Evolutionary conservation across 2,329 filamentous ascomycete genomes (phyloP).

Genomic region (Lasiodiplodia hormozganensis): DNA sequence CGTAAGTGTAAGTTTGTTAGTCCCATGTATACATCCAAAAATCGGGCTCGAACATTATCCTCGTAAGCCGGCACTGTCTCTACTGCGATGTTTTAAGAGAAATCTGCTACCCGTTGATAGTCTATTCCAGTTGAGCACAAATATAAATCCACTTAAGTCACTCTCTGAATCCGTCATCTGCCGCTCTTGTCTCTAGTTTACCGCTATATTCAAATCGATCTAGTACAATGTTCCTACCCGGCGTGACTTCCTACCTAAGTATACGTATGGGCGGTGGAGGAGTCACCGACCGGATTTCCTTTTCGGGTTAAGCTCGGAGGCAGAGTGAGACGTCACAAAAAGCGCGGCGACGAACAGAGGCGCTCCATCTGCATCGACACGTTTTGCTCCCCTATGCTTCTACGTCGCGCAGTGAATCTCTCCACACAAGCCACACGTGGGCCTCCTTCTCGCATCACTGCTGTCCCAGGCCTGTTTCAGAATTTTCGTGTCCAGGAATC

Average conservation of each 20-base stretch:
- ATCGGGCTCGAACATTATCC: not conserved
- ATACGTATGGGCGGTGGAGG: not conserved
- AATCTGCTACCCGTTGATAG: too few species aligned
- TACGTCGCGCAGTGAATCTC: constrained; percentile 6
- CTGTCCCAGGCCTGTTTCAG: not conserved
- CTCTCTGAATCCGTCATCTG: too few species aligned
- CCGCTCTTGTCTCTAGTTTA: too few species aligned
- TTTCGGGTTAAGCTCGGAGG: constrained; percentile 22
- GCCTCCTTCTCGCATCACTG: not conserved
- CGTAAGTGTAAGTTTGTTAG: too few species aligned
- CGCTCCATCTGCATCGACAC: not conserved
- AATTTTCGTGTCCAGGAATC: not conserved
- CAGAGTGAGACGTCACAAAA: constrained; percentile 16
- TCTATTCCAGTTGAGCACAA: too few species aligned
- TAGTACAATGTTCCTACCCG: not conserved
- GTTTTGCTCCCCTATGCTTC: constrained; percentile 15
- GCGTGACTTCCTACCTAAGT: not conserved
- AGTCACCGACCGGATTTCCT: constrained; percentile 16
- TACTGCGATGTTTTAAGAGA: too few species aligned
- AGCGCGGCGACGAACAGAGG: not conserved
- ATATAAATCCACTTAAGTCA: too few species aligned
- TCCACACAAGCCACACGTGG: not conserved
- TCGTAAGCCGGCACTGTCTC: too few species aligned
- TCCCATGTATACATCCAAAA: too few species aligned
- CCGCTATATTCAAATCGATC: too few species aligned